phyloP scores from a whole-genome alignment of 352 stramenopile genomes.

The Phytophthora fragariaefolia region DNA sequence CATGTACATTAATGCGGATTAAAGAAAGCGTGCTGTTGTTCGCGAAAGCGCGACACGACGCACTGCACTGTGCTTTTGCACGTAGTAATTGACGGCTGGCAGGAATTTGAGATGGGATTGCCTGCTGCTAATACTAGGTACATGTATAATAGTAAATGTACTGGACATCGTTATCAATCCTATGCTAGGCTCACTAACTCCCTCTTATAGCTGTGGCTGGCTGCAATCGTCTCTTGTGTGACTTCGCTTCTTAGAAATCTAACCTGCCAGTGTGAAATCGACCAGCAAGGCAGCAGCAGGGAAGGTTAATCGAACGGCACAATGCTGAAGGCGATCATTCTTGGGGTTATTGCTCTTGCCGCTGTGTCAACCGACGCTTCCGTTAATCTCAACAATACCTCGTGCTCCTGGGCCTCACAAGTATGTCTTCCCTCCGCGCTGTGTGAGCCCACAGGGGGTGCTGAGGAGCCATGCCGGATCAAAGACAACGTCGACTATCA shows the following conservation, averaged over 20 bases:
- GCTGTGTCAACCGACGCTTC: not conserved
- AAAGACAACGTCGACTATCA: constrained; percentile 26
- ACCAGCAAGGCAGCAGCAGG: not conserved
- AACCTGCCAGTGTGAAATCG: not conserved
- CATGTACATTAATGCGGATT: no score
- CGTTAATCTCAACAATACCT: constrained; percentile 21
- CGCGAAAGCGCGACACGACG: no score
- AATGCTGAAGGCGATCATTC: constrained; percentile 13
- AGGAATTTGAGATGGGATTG: not conserved
- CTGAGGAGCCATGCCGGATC: constrained; percentile 8
- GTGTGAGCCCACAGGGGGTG: constrained; percentile 12
- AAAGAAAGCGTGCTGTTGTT: no score
- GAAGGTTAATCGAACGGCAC: not conserved
- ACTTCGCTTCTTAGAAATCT: not conserved
- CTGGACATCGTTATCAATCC: no score
- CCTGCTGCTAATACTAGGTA: not conserved
- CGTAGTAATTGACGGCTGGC: not conserved
- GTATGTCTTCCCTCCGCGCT: constrained; percentile 10
- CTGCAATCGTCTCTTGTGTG: not conserved
- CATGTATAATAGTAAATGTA: no score
- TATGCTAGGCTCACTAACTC: not conserved
- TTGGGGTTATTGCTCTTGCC: constrained; percentile 4
- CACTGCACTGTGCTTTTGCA: no score
- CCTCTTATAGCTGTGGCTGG: not conserved
- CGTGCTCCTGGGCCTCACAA: constrained; percentile 1